Evolutionary conservation across 208 protist genomes (phyloP).

Genomic region (Acanthamoeba polyphaga): DNA sequence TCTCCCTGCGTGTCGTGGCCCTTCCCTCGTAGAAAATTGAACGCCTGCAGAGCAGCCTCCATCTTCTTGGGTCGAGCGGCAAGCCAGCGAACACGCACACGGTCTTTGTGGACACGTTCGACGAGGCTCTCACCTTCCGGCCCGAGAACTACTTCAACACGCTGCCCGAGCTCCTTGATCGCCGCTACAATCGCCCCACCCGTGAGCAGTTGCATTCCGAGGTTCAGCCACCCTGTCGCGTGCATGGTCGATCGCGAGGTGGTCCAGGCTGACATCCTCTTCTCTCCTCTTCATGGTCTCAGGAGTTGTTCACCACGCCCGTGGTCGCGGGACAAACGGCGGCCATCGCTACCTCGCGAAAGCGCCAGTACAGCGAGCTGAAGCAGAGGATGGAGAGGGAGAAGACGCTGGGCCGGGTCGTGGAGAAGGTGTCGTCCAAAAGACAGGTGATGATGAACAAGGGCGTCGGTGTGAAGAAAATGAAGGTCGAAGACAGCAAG

Average conservation of each 20-base stretch:
- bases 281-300: neutral
- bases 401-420: neutral
- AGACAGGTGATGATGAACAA: slow-evolving; percentile 31
- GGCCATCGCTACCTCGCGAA: neutral
- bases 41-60: slow-evolving; percentile 68
- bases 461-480: neutral
- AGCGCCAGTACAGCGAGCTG: slow-evolving; percentile 66
- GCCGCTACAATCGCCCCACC: slow-evolving; percentile 55
- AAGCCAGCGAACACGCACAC: slow-evolving; percentile 76
- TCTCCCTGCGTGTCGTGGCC: no score
- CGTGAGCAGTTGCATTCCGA: slow-evolving; percentile 10
- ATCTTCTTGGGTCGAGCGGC: slow-evolving; percentile 1
- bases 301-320: neutral
- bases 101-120: slow-evolving; percentile 81
- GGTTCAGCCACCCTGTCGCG: neutral
- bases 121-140: slow-evolving; percentile 62
- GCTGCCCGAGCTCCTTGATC: slow-evolving; percentile 58
- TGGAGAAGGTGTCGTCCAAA: slow-evolving; percentile 14
- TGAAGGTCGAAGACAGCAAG: slow-evolving; percentile 3
- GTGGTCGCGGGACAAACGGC: no score
- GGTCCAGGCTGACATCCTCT: neutral
- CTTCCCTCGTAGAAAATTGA: slow-evolving; percentile 55
- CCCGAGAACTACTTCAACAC: slow-evolving; percentile 77
- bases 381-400: slow-evolving; percentile 2
- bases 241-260: neutral